Evolutionary conservation across 306 rosid genomes (phyloP).

Genomic region (Spatholobus suberectus): DNA sequence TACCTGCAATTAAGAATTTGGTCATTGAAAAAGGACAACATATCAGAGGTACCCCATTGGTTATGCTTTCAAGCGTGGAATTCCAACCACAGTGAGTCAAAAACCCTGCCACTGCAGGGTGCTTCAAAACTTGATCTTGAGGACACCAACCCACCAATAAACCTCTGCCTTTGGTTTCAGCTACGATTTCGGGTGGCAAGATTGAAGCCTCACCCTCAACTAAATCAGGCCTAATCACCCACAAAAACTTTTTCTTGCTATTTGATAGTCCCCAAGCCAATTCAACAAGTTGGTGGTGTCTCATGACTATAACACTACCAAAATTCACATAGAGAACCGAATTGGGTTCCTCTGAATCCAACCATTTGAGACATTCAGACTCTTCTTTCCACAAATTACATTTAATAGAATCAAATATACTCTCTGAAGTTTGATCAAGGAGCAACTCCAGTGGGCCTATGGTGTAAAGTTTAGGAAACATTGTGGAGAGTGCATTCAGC

Average conservation of each 20-base stretch:
- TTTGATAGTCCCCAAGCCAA: conserved; percentile 59
- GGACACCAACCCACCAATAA: conserved; percentile 56
- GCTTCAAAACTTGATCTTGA: conserved; percentile 60
- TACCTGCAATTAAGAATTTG: conserved; percentile 42
- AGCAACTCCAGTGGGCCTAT: conserved; percentile 56
- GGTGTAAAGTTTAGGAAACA: conserved; percentile 48
- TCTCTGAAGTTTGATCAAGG: conserved; percentile 32
- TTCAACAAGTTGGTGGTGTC: conserved; percentile 48
- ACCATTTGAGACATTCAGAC: conserved; percentile 54
- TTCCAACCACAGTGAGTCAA: conserved; percentile 59
- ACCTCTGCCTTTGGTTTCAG: conserved; percentile 47
- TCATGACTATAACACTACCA: conserved; percentile 55
- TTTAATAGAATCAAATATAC: background rate
- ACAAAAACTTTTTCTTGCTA: conserved; percentile 47
- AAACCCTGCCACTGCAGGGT: conserved; percentile 54
- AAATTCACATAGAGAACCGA: conserved; percentile 55
- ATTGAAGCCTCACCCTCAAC: conserved; percentile 36
- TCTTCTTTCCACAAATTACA: conserved; percentile 63
- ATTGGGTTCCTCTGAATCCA: conserved; percentile 46
- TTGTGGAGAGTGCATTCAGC: conserved; percentile 41
- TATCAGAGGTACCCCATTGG: conserved; percentile 49
- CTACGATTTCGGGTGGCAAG: conserved; percentile 40
- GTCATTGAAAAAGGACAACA: conserved; percentile 55
- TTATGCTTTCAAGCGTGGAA: conserved; percentile 55
- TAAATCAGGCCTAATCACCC: conserved; percentile 65